Evolutionary conservation across 768 basidiomycete genomes (phyloP).

Genomic region (Mycena indigotica): DNA sequence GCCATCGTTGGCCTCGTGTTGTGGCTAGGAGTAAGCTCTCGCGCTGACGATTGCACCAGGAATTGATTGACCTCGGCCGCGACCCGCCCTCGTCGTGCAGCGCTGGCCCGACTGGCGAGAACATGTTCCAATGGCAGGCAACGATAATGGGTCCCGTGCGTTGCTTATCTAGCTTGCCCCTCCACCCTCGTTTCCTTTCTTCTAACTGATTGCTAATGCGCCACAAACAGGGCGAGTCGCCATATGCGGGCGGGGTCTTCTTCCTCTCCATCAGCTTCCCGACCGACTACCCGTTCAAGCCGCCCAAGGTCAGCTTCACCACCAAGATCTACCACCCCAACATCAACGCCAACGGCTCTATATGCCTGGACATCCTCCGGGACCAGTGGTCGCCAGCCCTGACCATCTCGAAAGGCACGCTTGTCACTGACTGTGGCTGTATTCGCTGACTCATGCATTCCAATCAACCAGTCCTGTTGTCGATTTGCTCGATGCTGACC

Average conservation of each 20-base stretch:
- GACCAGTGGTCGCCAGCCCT: conserved; percentile 99
- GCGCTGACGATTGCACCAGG: conserved; percentile 53
- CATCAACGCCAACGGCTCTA: conserved; percentile 99
- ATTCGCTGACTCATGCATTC: conserved; percentile 2
- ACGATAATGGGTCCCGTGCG: conserved; percentile 99
- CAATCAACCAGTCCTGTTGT: conserved; percentile 90
- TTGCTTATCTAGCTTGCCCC: conserved; percentile 24
- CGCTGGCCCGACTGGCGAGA: conserved; percentile 95
- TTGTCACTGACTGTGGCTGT: not conserved
- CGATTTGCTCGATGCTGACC: conserved; percentile 99
- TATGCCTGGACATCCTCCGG: conserved; percentile 96
- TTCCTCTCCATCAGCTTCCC: conserved; percentile 95
- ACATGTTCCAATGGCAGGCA: conserved; percentile 99
- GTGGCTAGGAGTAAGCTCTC: conserved; percentile 12
- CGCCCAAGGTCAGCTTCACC: conserved; percentile 99
- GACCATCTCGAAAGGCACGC: conserved; percentile 96
- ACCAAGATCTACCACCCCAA: conserved; percentile 99
- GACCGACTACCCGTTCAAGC: conserved; percentile 99
- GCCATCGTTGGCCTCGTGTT: conserved; percentile 18
- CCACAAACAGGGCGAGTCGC: conserved; percentile 95
- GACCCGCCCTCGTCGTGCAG: conserved; percentile 99
- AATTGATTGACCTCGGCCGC: conserved; percentile 98
- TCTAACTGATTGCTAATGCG: conserved; percentile 28
- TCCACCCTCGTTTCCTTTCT: conserved; percentile 24
- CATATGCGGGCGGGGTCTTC: conserved; percentile 98